Evolutionary conservation across 208 protist genomes (phyloP).

Genomic region (Crithidia fasciculata): DNA sequence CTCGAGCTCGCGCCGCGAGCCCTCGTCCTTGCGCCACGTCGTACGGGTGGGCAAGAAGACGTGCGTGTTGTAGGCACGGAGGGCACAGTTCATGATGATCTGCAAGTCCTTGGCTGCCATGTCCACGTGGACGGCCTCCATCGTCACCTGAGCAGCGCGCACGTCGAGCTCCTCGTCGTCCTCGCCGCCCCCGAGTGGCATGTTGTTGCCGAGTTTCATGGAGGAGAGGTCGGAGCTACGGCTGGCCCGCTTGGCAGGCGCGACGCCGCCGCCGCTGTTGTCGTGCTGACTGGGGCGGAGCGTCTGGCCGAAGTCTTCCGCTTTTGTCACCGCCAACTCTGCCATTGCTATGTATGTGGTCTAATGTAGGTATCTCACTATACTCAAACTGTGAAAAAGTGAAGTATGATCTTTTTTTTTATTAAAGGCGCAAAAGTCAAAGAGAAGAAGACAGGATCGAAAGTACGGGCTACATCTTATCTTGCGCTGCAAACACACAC

Average conservation of each 20-base stretch:
- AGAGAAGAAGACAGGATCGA: no score
- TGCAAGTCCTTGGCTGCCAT: constrained; percentile 62
- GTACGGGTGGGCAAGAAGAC: constrained; percentile 77
- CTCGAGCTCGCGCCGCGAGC: constrained; percentile 72
- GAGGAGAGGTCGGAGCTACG: constrained; percentile 28
- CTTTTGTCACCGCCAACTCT: background rate
- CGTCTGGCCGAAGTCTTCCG: constrained; percentile 18
- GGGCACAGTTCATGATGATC: constrained; percentile 67
- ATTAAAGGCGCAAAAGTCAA: no score
- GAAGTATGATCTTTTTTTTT: no score
- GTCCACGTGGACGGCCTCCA: constrained; percentile 62
- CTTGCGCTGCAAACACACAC: no score
- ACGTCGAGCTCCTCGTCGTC: constrained; percentile 70
- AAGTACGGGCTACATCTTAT: no score
- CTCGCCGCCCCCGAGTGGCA: constrained; percentile 19
- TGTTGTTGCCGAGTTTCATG: constrained; percentile 13
- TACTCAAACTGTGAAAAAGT: no score
- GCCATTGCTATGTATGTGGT: constrained; percentile 18
- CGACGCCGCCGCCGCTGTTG: background rate
- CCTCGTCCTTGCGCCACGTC: constrained; percentile 88
- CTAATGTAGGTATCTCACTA: background rate
- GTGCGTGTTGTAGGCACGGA: constrained; percentile 70
- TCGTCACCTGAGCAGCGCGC: constrained; percentile 42
- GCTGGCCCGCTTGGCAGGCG: constrained; percentile 9
- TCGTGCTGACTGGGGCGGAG: constrained; percentile 30